Evolutionary conservation across 768 basidiomycete species (phyloP), one percentile per base, ranked within the genome.

Genomic region (Lactarius deliciosus): DNA sequence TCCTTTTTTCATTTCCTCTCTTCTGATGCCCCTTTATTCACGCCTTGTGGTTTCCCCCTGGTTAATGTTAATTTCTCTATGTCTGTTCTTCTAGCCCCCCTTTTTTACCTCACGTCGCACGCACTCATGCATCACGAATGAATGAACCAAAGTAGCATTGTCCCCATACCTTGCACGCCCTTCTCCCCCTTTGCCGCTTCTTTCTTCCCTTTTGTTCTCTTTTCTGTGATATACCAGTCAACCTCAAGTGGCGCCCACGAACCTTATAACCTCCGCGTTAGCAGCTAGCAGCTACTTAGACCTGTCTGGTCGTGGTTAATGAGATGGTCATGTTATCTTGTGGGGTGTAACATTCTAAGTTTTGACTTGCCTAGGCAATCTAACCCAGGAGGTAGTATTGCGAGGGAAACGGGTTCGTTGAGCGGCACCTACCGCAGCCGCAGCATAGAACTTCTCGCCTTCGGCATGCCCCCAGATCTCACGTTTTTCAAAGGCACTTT

Each of bases 81-180:
- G 50, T 28, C 30, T 69, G 53, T 57, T 30, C 61, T 16, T 38
- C 20, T 50, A 41, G 64, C 61, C 62, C 18, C 66, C 22, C 25
- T 62, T 34, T 45, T 54, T 50, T 53, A 54, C 63, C 54, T 38
- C 66, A 68, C 64, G 62, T 58, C 66, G 58, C 50, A 22, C 47
- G 47, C 47, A 47, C 45, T 20, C 66, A 67, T 47, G 41, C 66
- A 67, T 67, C 32, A 68, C 43, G 63, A 61, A 56, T 30, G 60
- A 68, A 64, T 25, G 30, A 53, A 15, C 30, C 30, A 18, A 41
- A 38, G 54, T 47, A 62, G 64, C 45, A 59, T 57, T 68, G 62
- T 64, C 58, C 45, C 53, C 20, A 64, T 68, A 68, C 66, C 61
- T 64, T 61, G 62, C 62, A 58, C 50, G 4, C 63, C 22, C 53